Conservation (phyloP, 345 rosid species). For the Clarkia xantiana region DNA sequence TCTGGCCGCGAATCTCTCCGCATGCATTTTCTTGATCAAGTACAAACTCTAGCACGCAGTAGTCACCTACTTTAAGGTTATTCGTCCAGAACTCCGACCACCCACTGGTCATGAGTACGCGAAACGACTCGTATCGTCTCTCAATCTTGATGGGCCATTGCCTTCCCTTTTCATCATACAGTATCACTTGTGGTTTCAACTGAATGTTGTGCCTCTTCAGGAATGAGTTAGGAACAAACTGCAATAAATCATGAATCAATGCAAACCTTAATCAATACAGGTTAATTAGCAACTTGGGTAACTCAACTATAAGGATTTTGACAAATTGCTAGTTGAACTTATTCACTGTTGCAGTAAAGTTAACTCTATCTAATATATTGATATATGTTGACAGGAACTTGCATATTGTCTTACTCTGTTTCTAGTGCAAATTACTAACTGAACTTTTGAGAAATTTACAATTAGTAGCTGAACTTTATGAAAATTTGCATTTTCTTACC, state of each 20-base stretch:
- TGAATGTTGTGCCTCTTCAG: background rate
- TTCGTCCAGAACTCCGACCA: constrained; percentile 2
- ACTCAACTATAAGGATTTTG: too few relatives aligned
- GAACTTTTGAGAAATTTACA: too few relatives aligned
- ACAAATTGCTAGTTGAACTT: too few relatives aligned
- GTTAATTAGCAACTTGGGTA: too few relatives aligned
- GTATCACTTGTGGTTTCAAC: constrained; percentile 1
- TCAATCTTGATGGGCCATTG: constrained; percentile 2
- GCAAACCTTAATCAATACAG: too few relatives aligned
- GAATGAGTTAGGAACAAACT: constrained; percentile 1
- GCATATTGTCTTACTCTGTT: too few relatives aligned
- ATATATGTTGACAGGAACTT: too few relatives aligned
- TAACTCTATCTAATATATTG: too few relatives aligned
- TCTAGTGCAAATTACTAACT: too few relatives aligned
- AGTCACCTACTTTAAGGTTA: background rate
- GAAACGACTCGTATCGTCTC: background rate
- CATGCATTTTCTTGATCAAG: constrained; percentile 5
- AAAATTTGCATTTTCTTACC: too few relatives aligned
- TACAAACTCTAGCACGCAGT: constrained; percentile 4
- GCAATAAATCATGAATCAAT: constrained; percentile 3
- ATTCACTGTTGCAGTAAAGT: too few relatives aligned
- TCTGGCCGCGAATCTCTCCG: background rate
- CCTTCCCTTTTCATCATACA: constrained; percentile 7
- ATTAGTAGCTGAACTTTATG: too few relatives aligned
- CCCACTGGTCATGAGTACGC: background rate